Percentiles rank a stretch among this genome's conserved stretches.
These are phyloP conservation scores for Rickenella mellea DNA, from an alignment of 768 basidiomycete species.

Conservation along the genomic window DNA sequence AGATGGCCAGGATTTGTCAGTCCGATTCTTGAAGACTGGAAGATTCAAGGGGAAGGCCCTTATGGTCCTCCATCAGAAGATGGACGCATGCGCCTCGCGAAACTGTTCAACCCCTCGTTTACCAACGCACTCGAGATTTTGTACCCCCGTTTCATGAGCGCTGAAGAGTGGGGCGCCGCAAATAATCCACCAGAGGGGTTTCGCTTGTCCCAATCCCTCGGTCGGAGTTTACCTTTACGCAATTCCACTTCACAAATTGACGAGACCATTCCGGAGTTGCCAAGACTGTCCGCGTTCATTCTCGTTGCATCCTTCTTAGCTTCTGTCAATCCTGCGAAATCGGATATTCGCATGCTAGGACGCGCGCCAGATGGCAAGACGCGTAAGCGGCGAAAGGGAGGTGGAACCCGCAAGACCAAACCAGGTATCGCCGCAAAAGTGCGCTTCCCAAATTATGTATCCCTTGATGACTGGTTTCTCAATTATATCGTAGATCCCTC, in stretches of 20 bases:
- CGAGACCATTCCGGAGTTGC: conserved; percentile 22
- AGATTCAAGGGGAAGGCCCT: conserved; percentile 6
- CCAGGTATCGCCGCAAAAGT: conserved; percentile 36
- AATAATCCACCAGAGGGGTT: conserved; percentile 29
- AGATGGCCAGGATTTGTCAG: conserved; percentile 75
- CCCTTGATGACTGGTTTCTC: too few relatives aligned
- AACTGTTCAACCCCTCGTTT: conserved; percentile 54
- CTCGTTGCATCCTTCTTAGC: conserved; percentile 73
- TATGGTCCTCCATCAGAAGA: conserved; percentile 37
- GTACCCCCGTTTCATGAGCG: conserved; percentile 59
- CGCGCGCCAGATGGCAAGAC: conserved; percentile 60
- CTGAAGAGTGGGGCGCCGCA: conserved; percentile 47
- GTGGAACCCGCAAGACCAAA: conserved; percentile 25
- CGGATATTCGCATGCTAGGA: conserved; percentile 78
- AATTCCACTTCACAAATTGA: not conserved
- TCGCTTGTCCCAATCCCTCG: conserved; percentile 4
- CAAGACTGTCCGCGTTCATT: conserved; percentile 65
- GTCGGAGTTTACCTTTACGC: not conserved
- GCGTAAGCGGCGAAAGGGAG: conserved; percentile 34
- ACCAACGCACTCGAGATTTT: conserved; percentile 54
- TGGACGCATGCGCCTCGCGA: conserved; percentile 54
- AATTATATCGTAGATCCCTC: conserved; percentile 54
- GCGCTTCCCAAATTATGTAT: not conserved
- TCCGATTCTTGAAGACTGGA: conserved; percentile 47
- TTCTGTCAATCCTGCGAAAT: conserved; percentile 75